phyloP scores from a whole-genome alignment of 306 rosid genomes.

The Cicer arietinum region DNA sequence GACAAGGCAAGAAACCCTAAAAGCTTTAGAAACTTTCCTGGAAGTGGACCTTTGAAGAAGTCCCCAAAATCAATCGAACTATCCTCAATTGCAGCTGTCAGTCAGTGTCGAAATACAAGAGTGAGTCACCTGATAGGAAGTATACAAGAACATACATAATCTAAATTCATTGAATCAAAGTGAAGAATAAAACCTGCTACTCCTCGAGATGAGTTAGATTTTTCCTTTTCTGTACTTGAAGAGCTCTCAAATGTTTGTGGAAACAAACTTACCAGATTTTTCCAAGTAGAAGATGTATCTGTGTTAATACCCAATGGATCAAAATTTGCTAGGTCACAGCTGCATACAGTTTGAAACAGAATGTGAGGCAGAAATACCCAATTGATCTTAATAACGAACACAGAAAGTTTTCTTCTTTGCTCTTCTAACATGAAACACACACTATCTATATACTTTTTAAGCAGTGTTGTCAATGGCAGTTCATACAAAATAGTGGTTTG shows the following conservation, averaged over 20 bases:
- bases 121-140: slow-evolving; percentile 48
- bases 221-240: slow-evolving; percentile 73
- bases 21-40: slow-evolving; percentile 91
- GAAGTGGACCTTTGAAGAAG: slow-evolving; percentile 92
- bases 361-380: slow-evolving; percentile 2
- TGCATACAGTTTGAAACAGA: slow-evolving; percentile 52
- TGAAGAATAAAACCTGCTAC: slow-evolving; percentile 70
- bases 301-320: slow-evolving; percentile 85
- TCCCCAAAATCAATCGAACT: slow-evolving; percentile 95
- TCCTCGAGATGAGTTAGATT: slow-evolving; percentile 74
- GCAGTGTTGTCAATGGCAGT: too few relatives aligned
- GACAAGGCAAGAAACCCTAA: slow-evolving; percentile 87
- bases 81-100: slow-evolving; percentile 93
- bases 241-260: slow-evolving; percentile 65
- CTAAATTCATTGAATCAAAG: slow-evolving; percentile 20
- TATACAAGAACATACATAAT: slow-evolving; percentile 35
- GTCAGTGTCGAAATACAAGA: slow-evolving; percentile 50
- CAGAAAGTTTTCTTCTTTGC: neutral
- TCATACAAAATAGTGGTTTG: too few relatives aligned
- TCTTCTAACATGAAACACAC: too few relatives aligned
- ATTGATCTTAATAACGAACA: slow-evolving; percentile 13
- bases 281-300: slow-evolving; percentile 62
- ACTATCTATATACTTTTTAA: too few relatives aligned
- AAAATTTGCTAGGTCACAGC: slow-evolving; percentile 63
- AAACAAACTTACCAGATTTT: slow-evolving; percentile 53